These are phyloP conservation scores for Termitomyces sp. DNA, from an alignment of 768 basidiomycete genomes.

Conservation along the genomic window DNA sequence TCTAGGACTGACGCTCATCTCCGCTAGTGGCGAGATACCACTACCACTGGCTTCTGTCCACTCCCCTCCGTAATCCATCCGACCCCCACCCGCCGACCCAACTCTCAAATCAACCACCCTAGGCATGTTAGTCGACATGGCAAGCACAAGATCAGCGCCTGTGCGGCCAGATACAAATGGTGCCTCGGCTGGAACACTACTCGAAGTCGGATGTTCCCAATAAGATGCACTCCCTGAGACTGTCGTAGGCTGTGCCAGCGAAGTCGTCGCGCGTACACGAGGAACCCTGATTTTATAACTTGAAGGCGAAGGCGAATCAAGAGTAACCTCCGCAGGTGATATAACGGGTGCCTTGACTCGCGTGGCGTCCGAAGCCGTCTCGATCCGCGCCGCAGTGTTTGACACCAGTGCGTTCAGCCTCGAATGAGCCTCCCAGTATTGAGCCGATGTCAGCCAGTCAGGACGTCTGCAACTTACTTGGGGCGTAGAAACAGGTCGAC, in stretches of 20 bases:
- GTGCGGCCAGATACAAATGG: not conserved
- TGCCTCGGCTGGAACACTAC: not conserved
- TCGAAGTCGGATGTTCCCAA: not conserved
- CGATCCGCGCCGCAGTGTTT: not conserved
- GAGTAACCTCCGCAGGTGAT: not conserved
- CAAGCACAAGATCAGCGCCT: conserved; percentile 3
- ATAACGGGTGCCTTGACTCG: not conserved
- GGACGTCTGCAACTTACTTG: conserved; percentile 1
- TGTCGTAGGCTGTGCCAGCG: not conserved
- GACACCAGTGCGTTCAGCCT: not conserved
- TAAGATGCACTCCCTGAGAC: not conserved
- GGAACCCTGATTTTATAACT: not conserved
- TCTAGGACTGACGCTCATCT: not conserved
- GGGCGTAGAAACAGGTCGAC: not conserved
- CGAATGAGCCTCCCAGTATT: not conserved
- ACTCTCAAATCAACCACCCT: not conserved
- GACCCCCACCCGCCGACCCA: not conserved
- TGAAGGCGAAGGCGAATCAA: not conserved
- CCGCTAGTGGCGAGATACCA: not conserved
- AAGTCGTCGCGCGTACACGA: not conserved
- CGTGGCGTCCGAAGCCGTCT: not conserved
- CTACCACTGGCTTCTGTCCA: not conserved
- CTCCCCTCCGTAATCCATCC: not conserved
- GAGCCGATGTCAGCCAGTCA: conserved; percentile 1
- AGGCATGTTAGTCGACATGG: conserved; percentile 7